Conservation (phyloP, 2,329 filamentous ascomycete species). For the Fusarium torreyae region DNA sequence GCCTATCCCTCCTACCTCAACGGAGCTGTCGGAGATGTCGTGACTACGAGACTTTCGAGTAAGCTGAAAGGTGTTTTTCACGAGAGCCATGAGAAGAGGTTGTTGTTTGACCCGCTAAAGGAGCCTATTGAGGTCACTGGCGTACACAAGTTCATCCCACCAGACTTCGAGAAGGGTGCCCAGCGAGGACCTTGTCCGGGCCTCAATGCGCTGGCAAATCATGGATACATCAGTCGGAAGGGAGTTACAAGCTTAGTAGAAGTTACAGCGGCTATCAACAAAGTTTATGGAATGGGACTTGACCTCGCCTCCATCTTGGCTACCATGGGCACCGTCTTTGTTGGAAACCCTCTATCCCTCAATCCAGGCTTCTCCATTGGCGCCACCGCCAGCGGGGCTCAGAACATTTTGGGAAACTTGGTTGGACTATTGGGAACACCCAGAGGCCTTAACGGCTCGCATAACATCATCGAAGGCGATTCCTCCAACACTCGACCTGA, state of each 20-base stretch:
- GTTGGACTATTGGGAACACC: conserved; percentile 23
- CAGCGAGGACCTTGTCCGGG: conserved; percentile 54
- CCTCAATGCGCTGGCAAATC: conserved; percentile 57
- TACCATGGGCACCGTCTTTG: conserved; percentile 22
- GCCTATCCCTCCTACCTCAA: conserved; percentile 17
- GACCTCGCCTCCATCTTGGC: conserved; percentile 19
- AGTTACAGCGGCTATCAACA: conserved; percentile 30
- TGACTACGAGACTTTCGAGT: conserved; percentile 3
- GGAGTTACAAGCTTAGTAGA: conserved; percentile 39
- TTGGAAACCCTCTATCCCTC: conserved; percentile 25
- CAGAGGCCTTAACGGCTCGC: conserved; percentile 11
- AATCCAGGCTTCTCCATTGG: conserved; percentile 32
- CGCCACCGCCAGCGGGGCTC: neutral
- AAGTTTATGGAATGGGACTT: conserved; percentile 24
- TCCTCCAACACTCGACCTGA: conserved; percentile 22
- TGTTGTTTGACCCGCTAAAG: neutral
- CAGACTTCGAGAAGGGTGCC: conserved; percentile 46
- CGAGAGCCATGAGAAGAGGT: conserved; percentile 6
- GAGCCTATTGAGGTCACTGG: conserved; percentile 26
- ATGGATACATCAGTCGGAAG: conserved; percentile 52
- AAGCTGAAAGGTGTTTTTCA: neutral
- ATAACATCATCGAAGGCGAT: conserved; percentile 33
- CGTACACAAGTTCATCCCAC: conserved; percentile 48
- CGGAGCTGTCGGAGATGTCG: neutral
- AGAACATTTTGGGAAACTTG: conserved; percentile 27